Conservation (phyloP, 305 asterid species). For the Fraxinus dipetala region DNA sequence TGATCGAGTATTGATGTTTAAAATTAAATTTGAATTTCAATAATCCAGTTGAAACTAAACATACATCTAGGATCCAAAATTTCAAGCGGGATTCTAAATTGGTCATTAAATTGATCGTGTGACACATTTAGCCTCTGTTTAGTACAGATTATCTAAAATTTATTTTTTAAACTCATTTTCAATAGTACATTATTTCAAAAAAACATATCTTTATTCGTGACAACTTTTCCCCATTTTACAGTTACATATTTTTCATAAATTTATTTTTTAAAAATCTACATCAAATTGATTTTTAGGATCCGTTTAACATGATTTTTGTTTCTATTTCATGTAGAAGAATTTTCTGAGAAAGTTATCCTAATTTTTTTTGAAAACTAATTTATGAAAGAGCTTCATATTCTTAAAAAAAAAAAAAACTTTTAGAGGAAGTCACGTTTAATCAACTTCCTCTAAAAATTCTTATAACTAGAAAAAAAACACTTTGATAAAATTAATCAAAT, state of each 20-base stretch:
- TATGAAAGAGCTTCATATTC: not conserved
- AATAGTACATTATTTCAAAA: too few species aligned
- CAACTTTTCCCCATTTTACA: not conserved
- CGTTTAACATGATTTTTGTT: not conserved
- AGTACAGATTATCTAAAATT: too few species aligned
- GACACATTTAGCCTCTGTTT: not conserved
- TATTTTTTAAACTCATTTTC: not conserved
- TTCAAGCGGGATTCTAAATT: not conserved
- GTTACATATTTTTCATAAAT: not conserved
- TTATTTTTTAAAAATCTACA: not conserved
- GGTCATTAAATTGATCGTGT: not conserved
- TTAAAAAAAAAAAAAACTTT: too few species aligned
- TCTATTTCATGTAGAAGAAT: not conserved
- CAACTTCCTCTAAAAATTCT: not conserved
- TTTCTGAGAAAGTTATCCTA: not conserved
- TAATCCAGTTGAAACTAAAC: not conserved
- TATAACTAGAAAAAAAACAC: too few species aligned
- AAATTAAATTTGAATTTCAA: not conserved
- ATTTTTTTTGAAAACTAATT: too few species aligned
- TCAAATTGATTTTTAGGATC: not conserved
- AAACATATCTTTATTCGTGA: not conserved
- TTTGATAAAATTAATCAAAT: too few species aligned
- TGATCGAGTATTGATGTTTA: not conserved
- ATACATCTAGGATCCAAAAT: not conserved
- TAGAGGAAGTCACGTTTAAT: not conserved